A percentile compares a stretch with the other conserved stretches of the same genome.
These are phyloP conservation scores for Cadophora sp. DNA, from an alignment of 2,329 filamentous ascomycete species.

Conservation along the genomic window DNA sequence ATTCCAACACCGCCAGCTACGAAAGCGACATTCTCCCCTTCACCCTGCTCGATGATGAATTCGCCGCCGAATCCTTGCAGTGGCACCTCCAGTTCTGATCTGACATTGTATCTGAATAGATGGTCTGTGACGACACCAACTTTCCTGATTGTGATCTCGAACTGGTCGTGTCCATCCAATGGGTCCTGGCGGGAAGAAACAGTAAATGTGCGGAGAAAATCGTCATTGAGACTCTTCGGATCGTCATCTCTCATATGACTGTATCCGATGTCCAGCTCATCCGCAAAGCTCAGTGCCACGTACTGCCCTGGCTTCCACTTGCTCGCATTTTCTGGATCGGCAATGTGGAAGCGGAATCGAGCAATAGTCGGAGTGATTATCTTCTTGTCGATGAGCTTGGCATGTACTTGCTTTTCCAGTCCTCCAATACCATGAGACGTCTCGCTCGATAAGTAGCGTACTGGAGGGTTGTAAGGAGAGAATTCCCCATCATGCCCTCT, in stretches of 20 bases:
- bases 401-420: conserved; percentile 43
- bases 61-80: conserved; percentile 77
- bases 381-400: conserved; percentile 64
- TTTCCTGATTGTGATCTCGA: conserved; percentile 76
- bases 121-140: conserved; percentile 73
- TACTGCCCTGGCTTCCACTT: conserved; percentile 76
- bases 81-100: conserved; percentile 64
- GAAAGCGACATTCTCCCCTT: conserved; percentile 56
- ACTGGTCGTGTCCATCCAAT: conserved; percentile 40
- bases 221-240: conserved; percentile 81
- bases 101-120: conserved; percentile 63
- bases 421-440: conserved; percentile 39
- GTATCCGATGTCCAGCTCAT: conserved; percentile 75
- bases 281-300: conserved; percentile 74
- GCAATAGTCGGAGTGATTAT: conserved; percentile 70
- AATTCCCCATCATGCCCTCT: conserved; percentile 62
- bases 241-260: conserved; percentile 85
- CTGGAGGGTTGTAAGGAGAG: conserved; percentile 81
- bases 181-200: conserved; percentile 61
- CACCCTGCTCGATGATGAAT: conserved; percentile 52
- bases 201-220: conserved; percentile 84
- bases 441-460: conserved; percentile 70
- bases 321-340: conserved; percentile 43
- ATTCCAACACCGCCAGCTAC: conserved; percentile 84
- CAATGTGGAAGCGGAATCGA: conserved; percentile 65